Conservation (phyloP, 176 grass and related monocot genomes). For the Lolium multiflorum region DNA sequence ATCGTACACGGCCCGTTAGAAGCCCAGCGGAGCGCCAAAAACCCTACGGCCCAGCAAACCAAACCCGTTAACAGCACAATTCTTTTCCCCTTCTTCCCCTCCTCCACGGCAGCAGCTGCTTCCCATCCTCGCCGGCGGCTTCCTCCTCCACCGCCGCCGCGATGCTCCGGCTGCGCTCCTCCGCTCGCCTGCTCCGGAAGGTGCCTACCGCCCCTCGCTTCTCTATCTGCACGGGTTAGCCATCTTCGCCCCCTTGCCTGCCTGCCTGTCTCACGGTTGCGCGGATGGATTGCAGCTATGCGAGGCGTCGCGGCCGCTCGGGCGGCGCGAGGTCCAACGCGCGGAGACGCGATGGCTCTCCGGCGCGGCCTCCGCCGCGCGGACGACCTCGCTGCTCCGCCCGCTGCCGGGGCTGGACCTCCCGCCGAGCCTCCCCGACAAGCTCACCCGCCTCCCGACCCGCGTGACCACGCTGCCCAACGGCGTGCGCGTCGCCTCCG, state of each 20-base stretch:
- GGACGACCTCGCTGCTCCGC: conserved; percentile 52
- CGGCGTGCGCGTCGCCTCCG: conserved; percentile 78
- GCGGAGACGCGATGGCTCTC: conserved; percentile 32
- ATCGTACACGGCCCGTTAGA: neutral
- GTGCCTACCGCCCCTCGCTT: neutral
- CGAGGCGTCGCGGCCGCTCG: conserved; percentile 34
- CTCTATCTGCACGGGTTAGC: neutral
- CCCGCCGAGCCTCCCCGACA: conserved; percentile 56
- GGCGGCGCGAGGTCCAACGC: conserved; percentile 25
- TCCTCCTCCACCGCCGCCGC: conserved; percentile 8
- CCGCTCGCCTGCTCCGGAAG: conserved; percentile 45
- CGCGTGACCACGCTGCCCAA: conserved; percentile 81
- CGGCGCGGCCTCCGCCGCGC: conserved; percentile 37
- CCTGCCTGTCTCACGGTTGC: neutral
- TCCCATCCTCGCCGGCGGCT: conserved; percentile 7
- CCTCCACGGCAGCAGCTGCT: neutral
- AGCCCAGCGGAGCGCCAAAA: neutral
- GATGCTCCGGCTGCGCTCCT: conserved; percentile 55
- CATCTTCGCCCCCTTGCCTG: too few relatives aligned
- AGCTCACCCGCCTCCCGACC: conserved; percentile 53
- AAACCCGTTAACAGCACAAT: too few relatives aligned
- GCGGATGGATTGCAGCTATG: conserved; percentile 26
- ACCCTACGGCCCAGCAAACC: conserved; percentile 35
- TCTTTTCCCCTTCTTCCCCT: neutral
- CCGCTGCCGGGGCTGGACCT: conserved; percentile 57